These are phyloP conservation scores for Paraphoma sp. DNA, from an alignment of 2,329 filamentous ascomycete species.

Conservation along the genomic window DNA sequence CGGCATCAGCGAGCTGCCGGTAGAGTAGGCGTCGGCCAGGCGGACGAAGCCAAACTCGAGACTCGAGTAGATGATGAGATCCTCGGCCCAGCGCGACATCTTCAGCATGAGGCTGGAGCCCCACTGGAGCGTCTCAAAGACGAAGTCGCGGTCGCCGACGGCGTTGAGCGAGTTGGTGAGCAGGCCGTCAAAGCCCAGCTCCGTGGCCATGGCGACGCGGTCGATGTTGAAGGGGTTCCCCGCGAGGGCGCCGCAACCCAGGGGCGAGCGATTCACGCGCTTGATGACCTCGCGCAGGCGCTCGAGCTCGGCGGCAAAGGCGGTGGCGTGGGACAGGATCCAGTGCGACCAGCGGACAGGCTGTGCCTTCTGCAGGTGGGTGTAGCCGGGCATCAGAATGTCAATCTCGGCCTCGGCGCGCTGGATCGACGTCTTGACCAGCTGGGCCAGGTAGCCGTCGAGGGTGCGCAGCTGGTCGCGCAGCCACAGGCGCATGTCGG, in stretches of 20 bases:
- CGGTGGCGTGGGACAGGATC: slow-evolving; percentile 76
- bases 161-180: slow-evolving; percentile 79
- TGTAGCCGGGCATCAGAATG: slow-evolving; percentile 85
- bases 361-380: slow-evolving; percentile 82
- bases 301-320: slow-evolving; percentile 77
- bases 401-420: slow-evolving; percentile 79
- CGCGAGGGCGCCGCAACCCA: slow-evolving; percentile 78
- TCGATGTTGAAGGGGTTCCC: slow-evolving; percentile 86
- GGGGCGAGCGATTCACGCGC: slow-evolving; percentile 74
- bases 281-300: slow-evolving; percentile 74
- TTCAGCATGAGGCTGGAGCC: slow-evolving; percentile 79
- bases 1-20: slow-evolving; percentile 78
- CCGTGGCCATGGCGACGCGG: slow-evolving; percentile 76
- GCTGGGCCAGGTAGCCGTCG: slow-evolving; percentile 70
- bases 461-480: slow-evolving; percentile 75
- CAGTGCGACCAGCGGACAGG: slow-evolving; percentile 84
- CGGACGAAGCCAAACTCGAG: slow-evolving; percentile 78
- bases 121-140: slow-evolving; percentile 83
- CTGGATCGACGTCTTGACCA: slow-evolving; percentile 72
- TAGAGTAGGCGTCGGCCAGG: slow-evolving; percentile 80
- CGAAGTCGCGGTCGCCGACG: slow-evolving; percentile 80
- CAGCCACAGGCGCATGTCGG: slow-evolving; percentile 90
- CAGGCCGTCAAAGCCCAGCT: slow-evolving; percentile 79
- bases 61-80: slow-evolving; percentile 82
- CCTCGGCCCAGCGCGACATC: slow-evolving; percentile 81